phyloP scores from a whole-genome alignment of 139 green algal species.

The Dunaliella primolecta region DNA sequence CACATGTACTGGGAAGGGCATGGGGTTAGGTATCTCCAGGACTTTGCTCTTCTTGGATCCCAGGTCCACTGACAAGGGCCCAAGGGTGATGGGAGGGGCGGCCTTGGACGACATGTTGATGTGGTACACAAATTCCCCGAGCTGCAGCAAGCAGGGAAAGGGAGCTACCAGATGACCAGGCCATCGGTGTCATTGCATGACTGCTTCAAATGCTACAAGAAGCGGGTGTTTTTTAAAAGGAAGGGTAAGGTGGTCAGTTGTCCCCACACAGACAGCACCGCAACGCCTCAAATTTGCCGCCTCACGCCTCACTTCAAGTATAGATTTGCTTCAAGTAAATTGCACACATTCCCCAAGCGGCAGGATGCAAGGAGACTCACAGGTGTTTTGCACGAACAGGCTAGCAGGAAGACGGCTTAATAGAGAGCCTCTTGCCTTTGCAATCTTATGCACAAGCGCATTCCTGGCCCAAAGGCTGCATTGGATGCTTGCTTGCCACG shows the following conservation, averaged over 20 bases:
- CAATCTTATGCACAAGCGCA: too few relatives aligned
- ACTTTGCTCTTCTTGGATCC: slow-evolving; percentile 22
- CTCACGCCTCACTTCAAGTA: background rate
- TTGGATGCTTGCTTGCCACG: too few relatives aligned
- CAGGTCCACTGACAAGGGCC: slow-evolving; percentile 39
- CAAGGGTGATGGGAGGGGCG: slow-evolving; percentile 28
- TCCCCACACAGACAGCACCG: background rate
- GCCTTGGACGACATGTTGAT: slow-evolving; percentile 45
- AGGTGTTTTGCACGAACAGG: background rate
- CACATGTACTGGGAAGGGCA: slow-evolving; percentile 1
- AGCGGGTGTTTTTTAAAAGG: background rate
- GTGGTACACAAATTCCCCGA: slow-evolving; percentile 66
- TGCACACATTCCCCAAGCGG: too few relatives aligned
- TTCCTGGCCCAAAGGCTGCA: too few relatives aligned
- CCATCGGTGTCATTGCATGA: background rate
- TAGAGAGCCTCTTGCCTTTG: background rate
- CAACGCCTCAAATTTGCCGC: background rate
- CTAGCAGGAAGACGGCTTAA: background rate
- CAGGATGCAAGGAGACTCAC: too few relatives aligned
- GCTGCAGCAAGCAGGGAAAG: slow-evolving; percentile 6
- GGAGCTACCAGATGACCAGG: too few relatives aligned
- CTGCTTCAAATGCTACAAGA: too few relatives aligned
- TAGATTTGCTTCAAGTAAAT: background rate
- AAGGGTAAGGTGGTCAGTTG: background rate
- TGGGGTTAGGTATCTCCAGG: slow-evolving; percentile 56